Conservation (phyloP, 75 land plant genomes). For the Picea sitchensis region DNA sequence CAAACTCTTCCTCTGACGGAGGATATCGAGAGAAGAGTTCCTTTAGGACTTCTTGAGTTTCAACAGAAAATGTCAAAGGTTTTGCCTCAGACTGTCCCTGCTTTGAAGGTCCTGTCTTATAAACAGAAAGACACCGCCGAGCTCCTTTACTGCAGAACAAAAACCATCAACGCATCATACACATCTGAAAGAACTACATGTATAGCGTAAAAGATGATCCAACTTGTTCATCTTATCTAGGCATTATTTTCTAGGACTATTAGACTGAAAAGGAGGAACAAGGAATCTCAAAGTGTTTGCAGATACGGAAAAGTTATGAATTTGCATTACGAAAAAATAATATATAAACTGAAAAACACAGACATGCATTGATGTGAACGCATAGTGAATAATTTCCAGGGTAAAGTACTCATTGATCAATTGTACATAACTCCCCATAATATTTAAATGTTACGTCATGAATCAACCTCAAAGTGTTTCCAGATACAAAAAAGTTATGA, state of each 20-base stretch:
- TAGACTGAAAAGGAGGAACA: neutral
- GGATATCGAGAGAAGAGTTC: constrained; percentile 74
- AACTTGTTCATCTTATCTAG: neutral
- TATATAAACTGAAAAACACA: neutral
- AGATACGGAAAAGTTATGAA: neutral
- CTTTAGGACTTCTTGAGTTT: constrained; percentile 40
- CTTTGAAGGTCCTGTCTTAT: constrained; percentile 4
- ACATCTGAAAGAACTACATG: neutral
- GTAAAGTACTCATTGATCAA: too few species aligned
- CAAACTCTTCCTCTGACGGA: constrained; percentile 59
- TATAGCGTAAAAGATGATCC: neutral
- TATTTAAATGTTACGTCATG: too few species aligned
- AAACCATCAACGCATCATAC: neutral
- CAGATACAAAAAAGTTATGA: neutral
- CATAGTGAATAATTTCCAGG: neutral
- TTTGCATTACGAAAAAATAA: neutral
- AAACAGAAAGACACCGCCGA: constrained; percentile 67
- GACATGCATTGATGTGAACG: neutral
- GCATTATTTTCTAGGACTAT: too few species aligned
- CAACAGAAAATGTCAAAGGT: constrained; percentile 59
- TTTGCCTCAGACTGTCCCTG: constrained; percentile 25
- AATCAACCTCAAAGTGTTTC: neutral
- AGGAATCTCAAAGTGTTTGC: neutral
- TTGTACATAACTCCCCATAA: neutral
- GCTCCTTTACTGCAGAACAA: constrained; percentile 46